phyloP scores from a whole-genome alignment of 805 yeast genomes.

The Kazachstania bromeliacearum region DNA sequence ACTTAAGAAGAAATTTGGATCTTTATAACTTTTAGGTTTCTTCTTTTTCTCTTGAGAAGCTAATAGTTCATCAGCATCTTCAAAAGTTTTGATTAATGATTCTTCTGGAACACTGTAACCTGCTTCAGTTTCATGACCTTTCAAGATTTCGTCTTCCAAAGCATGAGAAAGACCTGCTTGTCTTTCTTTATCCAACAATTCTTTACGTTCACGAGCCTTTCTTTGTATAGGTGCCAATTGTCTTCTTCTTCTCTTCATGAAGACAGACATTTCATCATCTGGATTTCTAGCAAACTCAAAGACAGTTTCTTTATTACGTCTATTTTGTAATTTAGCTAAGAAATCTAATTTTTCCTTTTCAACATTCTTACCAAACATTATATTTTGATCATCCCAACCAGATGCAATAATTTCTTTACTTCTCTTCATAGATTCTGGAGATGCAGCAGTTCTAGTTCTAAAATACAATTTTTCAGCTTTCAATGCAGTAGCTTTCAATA shows the following conservation, averaged over 20 bases:
- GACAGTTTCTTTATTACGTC: constrained; percentile 78
- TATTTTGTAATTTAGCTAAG: constrained; percentile 58
- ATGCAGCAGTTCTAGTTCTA: constrained; percentile 80
- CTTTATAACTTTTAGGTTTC: constrained; percentile 50
- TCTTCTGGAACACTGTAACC: constrained; percentile 40
- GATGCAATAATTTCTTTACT: constrained; percentile 63
- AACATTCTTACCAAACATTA: constrained; percentile 64
- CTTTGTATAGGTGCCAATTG: constrained; percentile 85
- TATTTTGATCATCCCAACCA: constrained; percentile 87
- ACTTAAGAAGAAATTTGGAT: constrained; percentile 70
- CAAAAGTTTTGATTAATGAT: constrained; percentile 32
- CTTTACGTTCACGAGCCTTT: constrained; percentile 61
- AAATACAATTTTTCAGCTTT: constrained; percentile 85
- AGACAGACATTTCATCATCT: constrained; percentile 60
- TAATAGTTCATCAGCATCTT: constrained; percentile 31
- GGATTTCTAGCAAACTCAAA: constrained; percentile 72
- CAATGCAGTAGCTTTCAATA: constrained; percentile 57
- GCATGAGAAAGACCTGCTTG: constrained; percentile 63
- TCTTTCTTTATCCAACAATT: constrained; percentile 62
- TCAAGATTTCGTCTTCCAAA: constrained; percentile 63
- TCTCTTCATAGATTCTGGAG: constrained; percentile 75
- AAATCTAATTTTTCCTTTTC: constrained; percentile 68
- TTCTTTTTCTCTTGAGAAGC: constrained; percentile 20
- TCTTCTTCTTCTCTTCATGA: constrained; percentile 79
- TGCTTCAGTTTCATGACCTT: constrained; percentile 31